Percentiles rank a stretch among this genome's conserved stretches.
These are phyloP conservation scores for Lactarius hengduanensis DNA, from an alignment of 768 basidiomycete genomes.

Conservation along the genomic window DNA sequence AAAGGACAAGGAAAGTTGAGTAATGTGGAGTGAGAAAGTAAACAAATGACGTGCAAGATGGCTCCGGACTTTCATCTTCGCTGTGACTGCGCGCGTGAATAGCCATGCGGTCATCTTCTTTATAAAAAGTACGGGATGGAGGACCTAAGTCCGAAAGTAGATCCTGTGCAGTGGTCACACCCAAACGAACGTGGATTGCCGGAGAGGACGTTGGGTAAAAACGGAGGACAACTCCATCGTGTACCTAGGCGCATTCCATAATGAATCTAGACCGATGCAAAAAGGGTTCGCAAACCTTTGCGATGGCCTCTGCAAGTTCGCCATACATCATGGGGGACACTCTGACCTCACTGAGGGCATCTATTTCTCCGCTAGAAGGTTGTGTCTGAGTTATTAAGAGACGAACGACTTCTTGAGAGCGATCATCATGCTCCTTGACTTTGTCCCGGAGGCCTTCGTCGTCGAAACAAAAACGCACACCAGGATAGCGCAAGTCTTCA, in stretches of 20 bases:
- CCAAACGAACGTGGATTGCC: slow-evolving; percentile 60
- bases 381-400: slow-evolving; percentile 72
- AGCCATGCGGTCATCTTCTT: slow-evolving; percentile 86
- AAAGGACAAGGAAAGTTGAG: not conserved
- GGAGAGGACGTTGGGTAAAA: slow-evolving; percentile 57
- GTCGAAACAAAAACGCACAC: slow-evolving; percentile 81
- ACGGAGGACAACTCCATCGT: slow-evolving; percentile 67
- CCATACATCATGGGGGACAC: slow-evolving; percentile 69
- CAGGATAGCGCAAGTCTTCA: slow-evolving; percentile 77
- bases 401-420: slow-evolving; percentile 72
- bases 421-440: slow-evolving; percentile 51
- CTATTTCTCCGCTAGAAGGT: slow-evolving; percentile 50
- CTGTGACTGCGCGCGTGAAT: slow-evolving; percentile 60
- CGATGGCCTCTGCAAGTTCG: slow-evolving; percentile 63
- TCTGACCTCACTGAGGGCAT: slow-evolving; percentile 71
- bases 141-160: slow-evolving; percentile 75
- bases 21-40: slow-evolving; percentile 6
- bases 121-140: slow-evolving; percentile 75
- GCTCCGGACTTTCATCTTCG: slow-evolving; percentile 49
- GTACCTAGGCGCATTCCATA: slow-evolving; percentile 47
- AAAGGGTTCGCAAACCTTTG: slow-evolving; percentile 48
- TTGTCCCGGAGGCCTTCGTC: slow-evolving; percentile 60
- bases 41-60: slow-evolving; percentile 44
- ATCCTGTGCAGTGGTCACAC: slow-evolving; percentile 81
- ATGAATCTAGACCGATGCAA: slow-evolving; percentile 3